phyloP scores from a whole-genome alignment of 164 flowering plant genomes.

The Berberis thunbergii region DNA sequence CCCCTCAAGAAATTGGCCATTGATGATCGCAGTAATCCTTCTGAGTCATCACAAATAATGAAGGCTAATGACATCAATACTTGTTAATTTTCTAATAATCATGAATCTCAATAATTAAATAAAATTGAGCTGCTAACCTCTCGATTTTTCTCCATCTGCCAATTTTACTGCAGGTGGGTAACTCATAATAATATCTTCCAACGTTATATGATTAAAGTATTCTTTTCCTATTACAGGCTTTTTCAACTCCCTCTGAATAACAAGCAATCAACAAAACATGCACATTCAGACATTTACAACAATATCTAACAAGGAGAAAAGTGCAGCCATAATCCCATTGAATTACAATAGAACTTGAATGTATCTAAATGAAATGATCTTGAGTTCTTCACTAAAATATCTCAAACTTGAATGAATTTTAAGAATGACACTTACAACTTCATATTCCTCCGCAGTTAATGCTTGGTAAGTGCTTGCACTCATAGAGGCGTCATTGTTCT shows the following conservation, averaged over 20 bases:
- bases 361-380: too few relatives aligned
- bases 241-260: constrained; percentile 69
- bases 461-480: constrained; percentile 54
- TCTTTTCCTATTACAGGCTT: constrained; percentile 84
- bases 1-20: constrained; percentile 92
- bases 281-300: background rate
- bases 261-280: constrained; percentile 7
- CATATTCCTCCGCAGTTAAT: constrained; percentile 75
- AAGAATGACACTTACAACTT: constrained; percentile 62
- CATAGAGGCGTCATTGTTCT: constrained; percentile 30
- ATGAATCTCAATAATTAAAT: background rate
- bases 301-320: background rate
- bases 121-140: constrained; percentile 40
- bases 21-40: constrained; percentile 64
- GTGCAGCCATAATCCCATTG: too few relatives aligned
- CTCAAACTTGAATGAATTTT: too few relatives aligned
- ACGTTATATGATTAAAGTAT: constrained; percentile 74
- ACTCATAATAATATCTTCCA: constrained; percentile 68
- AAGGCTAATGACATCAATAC: background rate
- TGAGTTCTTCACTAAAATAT: too few relatives aligned
- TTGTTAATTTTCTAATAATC: background rate
- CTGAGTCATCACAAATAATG: constrained; percentile 30
- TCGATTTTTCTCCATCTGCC: constrained; percentile 59
- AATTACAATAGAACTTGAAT: too few relatives aligned
- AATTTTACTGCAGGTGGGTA: constrained; percentile 77